A percentile compares a stretch with the other conserved stretches of the same genome.
These are phyloP conservation scores for Firmiana major DNA, from an alignment of 345 rosid genomes.

Conservation along the genomic window DNA sequence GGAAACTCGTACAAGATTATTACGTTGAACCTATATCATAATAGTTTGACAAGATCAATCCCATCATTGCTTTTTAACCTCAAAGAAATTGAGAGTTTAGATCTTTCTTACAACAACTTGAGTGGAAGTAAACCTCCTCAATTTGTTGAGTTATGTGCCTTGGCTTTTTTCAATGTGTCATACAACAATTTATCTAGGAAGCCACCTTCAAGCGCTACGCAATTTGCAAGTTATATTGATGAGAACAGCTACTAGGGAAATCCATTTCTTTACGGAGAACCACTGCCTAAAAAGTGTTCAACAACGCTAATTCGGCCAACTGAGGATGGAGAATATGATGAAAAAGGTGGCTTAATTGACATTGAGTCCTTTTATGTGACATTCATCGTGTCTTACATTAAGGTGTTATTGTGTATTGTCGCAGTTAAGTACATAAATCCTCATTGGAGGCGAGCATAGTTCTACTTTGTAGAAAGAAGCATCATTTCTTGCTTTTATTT, in stretches of 20 bases:
- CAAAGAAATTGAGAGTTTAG: constrained; percentile 20
- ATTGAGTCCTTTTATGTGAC: neutral
- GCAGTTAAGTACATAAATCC: constrained; percentile 5
- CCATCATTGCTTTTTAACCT: constrained; percentile 30
- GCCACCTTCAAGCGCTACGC: constrained; percentile 7
- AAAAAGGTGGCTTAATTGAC: neutral
- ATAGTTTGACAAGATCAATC: constrained; percentile 20
- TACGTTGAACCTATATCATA: constrained; percentile 33
- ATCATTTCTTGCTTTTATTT: neutral
- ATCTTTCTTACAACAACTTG: constrained; percentile 4
- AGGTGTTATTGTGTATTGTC: neutral
- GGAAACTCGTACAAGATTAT: constrained; percentile 15
- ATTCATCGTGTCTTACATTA: neutral
- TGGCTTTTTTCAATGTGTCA: constrained; percentile 26
- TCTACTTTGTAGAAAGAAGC: neutral
- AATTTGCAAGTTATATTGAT: constrained; percentile 16
- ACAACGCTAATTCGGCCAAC: neutral
- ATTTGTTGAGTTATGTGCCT: constrained; percentile 4
- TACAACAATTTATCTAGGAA: constrained; percentile 36
- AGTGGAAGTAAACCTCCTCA: constrained; percentile 21
- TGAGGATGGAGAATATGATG: neutral
- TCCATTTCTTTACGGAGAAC: constrained; percentile 26
- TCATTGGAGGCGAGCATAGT: constrained; percentile 1
- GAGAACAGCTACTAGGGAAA: constrained; percentile 23
- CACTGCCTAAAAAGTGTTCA: constrained; percentile 3